phyloP scores from a whole-genome alignment of 148 eudicot genomes.

The Fagopyrum esculentum region DNA sequence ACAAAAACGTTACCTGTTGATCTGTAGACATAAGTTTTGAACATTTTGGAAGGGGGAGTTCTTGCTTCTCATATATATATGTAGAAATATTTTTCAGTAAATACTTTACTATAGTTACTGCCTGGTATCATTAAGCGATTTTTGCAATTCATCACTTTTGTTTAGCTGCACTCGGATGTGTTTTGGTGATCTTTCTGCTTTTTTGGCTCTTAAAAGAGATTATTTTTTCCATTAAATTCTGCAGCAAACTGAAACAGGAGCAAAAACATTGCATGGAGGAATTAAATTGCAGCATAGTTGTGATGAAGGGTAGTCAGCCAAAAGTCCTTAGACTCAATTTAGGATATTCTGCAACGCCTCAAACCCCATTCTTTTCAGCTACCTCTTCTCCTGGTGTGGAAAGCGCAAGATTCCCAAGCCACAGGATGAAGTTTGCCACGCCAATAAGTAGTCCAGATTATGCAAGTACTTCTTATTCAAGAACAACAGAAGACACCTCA shows the following conservation, averaged over 20 bases:
- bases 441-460: constrained; percentile 85
- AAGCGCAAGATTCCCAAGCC: constrained; percentile 31
- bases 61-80: not conserved
- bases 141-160: not conserved
- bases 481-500: constrained; percentile 46
- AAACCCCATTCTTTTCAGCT: constrained; percentile 82
- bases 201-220: not conserved
- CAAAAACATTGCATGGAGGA: constrained; percentile 75
- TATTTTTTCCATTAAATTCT: not conserved
- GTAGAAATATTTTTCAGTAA: too few relatives aligned
- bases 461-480: constrained; percentile 49
- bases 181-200: not conserved
- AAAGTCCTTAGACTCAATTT: constrained; percentile 74
- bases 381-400: constrained; percentile 56
- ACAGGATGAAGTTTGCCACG: constrained; percentile 62
- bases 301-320: constrained; percentile 72
- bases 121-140: not conserved
- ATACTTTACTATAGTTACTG: not conserved
- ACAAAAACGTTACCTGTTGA: not conserved
- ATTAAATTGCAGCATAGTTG: constrained; percentile 74
- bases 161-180: not conserved
- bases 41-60: not conserved
- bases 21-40: not conserved
- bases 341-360: constrained; percentile 43
- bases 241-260: constrained; percentile 78